Evolutionary conservation across 208 protist species (phyloP), one percentile per base, ranked within the genome.

Genomic region (Herpetomonas samuelpessoai): DNA sequence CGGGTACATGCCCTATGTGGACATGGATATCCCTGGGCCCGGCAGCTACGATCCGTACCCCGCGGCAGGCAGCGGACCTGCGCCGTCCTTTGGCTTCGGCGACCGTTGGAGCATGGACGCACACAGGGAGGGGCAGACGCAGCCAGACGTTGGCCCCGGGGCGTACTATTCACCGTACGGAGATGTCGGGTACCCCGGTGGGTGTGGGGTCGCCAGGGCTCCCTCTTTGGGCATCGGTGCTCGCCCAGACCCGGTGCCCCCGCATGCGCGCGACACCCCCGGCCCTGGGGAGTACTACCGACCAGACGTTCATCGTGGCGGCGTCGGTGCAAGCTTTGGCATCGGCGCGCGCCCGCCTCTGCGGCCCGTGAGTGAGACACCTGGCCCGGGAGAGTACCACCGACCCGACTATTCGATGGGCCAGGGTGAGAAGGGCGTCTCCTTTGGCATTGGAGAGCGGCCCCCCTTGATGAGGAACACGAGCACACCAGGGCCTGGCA

Each of bases 41-140:
- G 73, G 78, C 18, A 61, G 65, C 28, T 74, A 80, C 38, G 46
- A 31, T 24, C 38, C 25, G 41, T 26, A n/a, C 10, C 44, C 45
- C 19, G n/a, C 21, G 16, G 44, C 22, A 10, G 22, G 44, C 28
- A 14, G 46, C 53, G 50, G n/a, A 35, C 58, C 47, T 4, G 58
- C 25, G 3, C 31, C 58, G 3, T 31, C 35, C 25, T 69, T 55
- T 28, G 38, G 39, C 2, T 57, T 62, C 21, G 55, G 64, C 25
- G 47, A 3, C 6, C 35, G 39, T 10, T 10, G 18, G 4, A 22
- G 45, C 22, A 22, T 45, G 2, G 35, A 24, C 39, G 35, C 6
- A 2, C 18, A 48, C 38, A 16, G 39, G 16, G 18, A 39, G 35
- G 27, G 38, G 24, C 16, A 18, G 27, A 14, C n/a, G 12, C 7